A percentile compares a stretch with the other conserved stretches of the same genome.
phyloP scores from a whole-genome alignment of 176 grass and related monocot species.

The Oryza australiensis region DNA sequence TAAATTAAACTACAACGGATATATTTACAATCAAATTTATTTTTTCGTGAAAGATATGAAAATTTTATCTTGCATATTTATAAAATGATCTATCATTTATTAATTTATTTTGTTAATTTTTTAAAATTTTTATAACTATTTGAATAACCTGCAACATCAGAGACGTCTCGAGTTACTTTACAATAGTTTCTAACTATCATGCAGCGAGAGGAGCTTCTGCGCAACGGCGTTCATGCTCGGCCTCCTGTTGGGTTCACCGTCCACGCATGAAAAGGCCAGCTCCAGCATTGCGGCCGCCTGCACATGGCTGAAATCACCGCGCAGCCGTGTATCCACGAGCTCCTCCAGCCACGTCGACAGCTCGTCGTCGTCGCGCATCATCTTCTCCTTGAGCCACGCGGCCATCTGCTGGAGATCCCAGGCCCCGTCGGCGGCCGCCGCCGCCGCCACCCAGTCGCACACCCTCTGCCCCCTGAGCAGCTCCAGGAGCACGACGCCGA shows the following conservation, averaged over 20 bases:
- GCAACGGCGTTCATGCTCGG: constrained; percentile 52
- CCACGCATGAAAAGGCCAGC: constrained; percentile 49
- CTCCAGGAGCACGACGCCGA: constrained; percentile 52
- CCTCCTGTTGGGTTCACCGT: constrained; percentile 47
- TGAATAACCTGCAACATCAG: no score
- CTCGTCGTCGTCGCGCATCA: background rate
- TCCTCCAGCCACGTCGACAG: constrained; percentile 35
- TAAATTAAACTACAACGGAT: no score
- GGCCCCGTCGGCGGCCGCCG: background rate
- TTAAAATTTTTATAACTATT: no score
- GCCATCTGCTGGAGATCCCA: constrained; percentile 29
- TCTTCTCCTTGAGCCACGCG: constrained; percentile 36
- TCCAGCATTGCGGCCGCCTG: constrained; percentile 49
- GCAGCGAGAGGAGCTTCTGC: constrained; percentile 27
- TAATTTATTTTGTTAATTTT: no score
- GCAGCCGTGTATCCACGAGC: constrained; percentile 39
- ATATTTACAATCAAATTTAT: no score
- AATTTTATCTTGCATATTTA: no score
- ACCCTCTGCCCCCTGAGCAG: constrained; percentile 45
- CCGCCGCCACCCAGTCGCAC: constrained; percentile 43
- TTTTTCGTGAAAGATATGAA: no score
- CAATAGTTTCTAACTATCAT: no score
- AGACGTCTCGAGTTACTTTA: no score
- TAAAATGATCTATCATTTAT: no score
- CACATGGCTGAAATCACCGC: constrained; percentile 38